Base-by-base conservation (phyloP, 768 basidiomycete genomes). In the Dacryopinax spathularia region DNA sequence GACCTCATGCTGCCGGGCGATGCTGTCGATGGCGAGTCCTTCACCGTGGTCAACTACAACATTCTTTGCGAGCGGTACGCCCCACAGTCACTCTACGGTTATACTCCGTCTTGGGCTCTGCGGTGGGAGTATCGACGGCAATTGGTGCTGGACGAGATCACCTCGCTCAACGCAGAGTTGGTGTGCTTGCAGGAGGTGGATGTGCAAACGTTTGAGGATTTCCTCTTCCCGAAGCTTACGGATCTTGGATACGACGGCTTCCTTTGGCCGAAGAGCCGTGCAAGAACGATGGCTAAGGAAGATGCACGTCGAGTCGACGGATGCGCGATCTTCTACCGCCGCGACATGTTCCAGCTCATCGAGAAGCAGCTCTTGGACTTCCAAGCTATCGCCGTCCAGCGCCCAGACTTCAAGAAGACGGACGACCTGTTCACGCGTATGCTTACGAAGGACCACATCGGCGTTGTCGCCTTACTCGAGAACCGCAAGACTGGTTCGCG, bases 381-480 rank as follows among this genome's bases (percentile, higher is more conserved):
- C 77, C 89, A 87, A 72, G 82, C 88, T 34, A 81, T 93, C 66
- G 95, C 94, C 20, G 88, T 97, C 83, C 89, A 91, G 69, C 84
- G 92, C 29, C 84, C 87, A 60, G 92, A 94, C 73, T 91, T 93
- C 77, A 91, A 92, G 80, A 92, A 93, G 77, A 95, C 92, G 18
- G 93, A 98, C 70, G 95, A 97, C 77, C 94, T 98, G 93, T 98
- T 97, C 82, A 97, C 97, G 72, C 91, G 96, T 33, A 92, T 98
- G 62, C 82, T 97, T 68, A 88, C 88, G 66, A 90, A 91, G 73
- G 95, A 98, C 74, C 84, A 97, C 71, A 89, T 98, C 67, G 92
- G 92, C 48, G 84, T 92, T 67, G 78, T 94, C 64, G 84, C 85
- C 69, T 80, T 91, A 33, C 80, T 98, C 71, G 96, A 99, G 77